phyloP scores from a whole-genome alignment of 2,329 filamentous ascomycete genomes.

The Apiospora kogelbergensis region DNA sequence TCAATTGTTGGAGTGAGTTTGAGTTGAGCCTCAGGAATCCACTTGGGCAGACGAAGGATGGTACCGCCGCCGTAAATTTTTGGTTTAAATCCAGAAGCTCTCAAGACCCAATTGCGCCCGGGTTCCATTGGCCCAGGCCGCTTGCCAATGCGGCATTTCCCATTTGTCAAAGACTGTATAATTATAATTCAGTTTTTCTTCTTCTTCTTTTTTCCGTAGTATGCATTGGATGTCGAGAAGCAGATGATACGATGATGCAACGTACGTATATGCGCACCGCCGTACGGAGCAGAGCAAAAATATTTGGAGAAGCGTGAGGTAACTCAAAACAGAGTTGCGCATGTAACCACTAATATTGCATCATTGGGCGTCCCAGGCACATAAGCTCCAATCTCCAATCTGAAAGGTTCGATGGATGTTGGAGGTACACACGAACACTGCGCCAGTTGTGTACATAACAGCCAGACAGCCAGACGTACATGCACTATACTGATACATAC shows the following conservation, averaged over 20 bases:
- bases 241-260: no score
- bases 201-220: background rate
- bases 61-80: background rate
- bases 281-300: background rate
- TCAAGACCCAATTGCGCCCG: background rate
- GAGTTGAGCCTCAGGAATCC: conserved; percentile 4
- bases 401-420: background rate
- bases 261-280: background rate
- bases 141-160: background rate
- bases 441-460: background rate
- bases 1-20: background rate
- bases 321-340: background rate
- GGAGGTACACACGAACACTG: background rate
- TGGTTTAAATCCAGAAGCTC: background rate
- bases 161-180: background rate
- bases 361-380: background rate
- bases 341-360: background rate
- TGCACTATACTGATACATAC: background rate
- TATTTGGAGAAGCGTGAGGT: background rate
- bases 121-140: background rate
- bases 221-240: no score
- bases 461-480: background rate
- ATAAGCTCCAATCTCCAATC: background rate
- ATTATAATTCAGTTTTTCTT: background rate
- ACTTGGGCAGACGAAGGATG: background rate